Percentiles rank a stretch among this genome's conserved stretches.
phyloP scores from a whole-genome alignment of 352 stramenopile species.

The Globisporangium heterothallicum region DNA sequence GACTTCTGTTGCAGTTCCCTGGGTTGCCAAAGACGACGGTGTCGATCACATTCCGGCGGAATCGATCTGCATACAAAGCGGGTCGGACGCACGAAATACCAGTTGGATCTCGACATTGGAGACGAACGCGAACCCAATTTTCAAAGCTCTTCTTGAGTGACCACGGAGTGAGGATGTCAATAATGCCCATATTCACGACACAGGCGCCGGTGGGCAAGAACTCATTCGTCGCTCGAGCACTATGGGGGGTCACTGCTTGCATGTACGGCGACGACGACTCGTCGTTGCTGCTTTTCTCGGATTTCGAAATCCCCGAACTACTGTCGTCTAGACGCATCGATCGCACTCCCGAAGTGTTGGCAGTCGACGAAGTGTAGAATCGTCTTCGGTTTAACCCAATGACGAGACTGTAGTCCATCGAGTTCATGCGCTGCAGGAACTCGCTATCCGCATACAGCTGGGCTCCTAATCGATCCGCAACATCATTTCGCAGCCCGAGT shows the following conservation, averaged over 20 bases:
- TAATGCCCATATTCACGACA: constrained; percentile 95
- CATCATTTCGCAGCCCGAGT: constrained; percentile 62
- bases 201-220: constrained; percentile 60
- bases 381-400: constrained; percentile 86
- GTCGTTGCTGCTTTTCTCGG: constrained; percentile 24
- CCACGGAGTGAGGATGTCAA: constrained; percentile 96
- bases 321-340: constrained; percentile 20
- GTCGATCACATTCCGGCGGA: constrained; percentile 81
- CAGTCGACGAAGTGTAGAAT: constrained; percentile 31
- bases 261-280: constrained; percentile 37
- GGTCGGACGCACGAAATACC: constrained; percentile 85
- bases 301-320: not conserved
- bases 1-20: constrained; percentile 24
- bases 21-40: constrained; percentile 73
- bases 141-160: constrained; percentile 92
- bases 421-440: constrained; percentile 93
- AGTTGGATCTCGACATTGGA: constrained; percentile 70
- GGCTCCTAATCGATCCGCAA: constrained; percentile 62
- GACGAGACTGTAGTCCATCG: constrained; percentile 96
- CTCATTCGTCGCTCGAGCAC: constrained; percentile 21
- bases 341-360: constrained; percentile 12
- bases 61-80: constrained; percentile 74
- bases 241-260: constrained; percentile 46
- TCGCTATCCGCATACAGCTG: constrained; percentile 90
- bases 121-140: constrained; percentile 74